Evolutionary conservation across 176 grass and related monocot species (phyloP), one percentile per base, ranked within the genome.

Genomic region (Eleusine indica): DNA sequence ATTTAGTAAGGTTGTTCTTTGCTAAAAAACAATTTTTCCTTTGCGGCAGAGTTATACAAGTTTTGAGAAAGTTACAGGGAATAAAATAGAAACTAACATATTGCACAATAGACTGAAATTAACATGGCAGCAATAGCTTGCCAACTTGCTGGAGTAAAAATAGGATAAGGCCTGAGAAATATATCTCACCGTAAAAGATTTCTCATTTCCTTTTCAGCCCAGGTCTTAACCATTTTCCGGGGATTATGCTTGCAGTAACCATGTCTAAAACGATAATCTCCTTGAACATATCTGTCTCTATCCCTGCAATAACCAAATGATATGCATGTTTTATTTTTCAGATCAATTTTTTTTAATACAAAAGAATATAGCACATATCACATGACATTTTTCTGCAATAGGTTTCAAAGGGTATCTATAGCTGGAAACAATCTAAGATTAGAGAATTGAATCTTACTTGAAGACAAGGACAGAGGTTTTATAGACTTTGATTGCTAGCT

Each of bases 401-500:
- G 56, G 19, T 72, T 57, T 69, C 71, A 80, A 74, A 22, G 53
- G 73, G 73, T 51, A 82, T 66, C 57, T 6, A 38, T 18, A 57
- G 51, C 46, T 8, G 61, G 16, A 76, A 73, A 74, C 67, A 42
- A 32, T 66, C 25, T 53, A 68, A 66, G 4, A 51, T 71, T 38
- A 82, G 42, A 80, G 35, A 77, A 70, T 9, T 25, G 68, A 77
- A 47, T 65, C 89, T 91, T 92, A 98, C 96, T 98, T 96, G 83
- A 98, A 98, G 84, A 98, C 93, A 77, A 98, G 96, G 84, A 98
- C 96, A 79, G 96, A 98, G 47, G 96, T 98, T 86, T 98, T 98
- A 65, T 98, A 98, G 73, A 98, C 80, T 93, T 98, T 98, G 46
- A 98, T 93, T 73, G 96, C 93, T 54, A 95, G 72, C 85, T 98